A percentile compares a stretch with the other conserved stretches of the same genome.
Conservation (phyloP, 805 yeast species). For the Yarrowia sp. region DNA sequence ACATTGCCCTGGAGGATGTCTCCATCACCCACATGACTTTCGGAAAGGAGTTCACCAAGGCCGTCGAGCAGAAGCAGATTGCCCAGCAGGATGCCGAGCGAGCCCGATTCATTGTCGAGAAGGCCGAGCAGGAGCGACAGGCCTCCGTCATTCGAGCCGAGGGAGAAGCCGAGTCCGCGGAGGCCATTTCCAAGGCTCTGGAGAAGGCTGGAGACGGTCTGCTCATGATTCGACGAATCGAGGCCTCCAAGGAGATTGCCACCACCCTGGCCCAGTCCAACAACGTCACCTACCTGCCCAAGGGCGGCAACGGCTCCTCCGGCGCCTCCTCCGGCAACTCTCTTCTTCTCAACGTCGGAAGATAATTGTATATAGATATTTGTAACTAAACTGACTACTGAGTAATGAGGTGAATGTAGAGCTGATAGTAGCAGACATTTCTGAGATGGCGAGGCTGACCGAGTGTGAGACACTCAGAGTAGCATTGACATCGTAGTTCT, state of each 20-base stretch:
- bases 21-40: conserved; percentile 97
- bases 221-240: conserved; percentile 90
- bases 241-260: conserved; percentile 96
- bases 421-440: too few relatives aligned
- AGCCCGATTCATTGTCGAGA: conserved; percentile 89
- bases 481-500: too few relatives aligned
- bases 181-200: conserved; percentile 88
- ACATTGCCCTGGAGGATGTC: conserved; percentile 92
- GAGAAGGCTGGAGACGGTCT: conserved; percentile 96
- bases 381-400: conserved; percentile 24
- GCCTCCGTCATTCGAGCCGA: conserved; percentile 96
- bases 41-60: conserved; percentile 95
- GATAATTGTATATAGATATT: conserved; percentile 43
- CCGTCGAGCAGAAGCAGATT: conserved; percentile 98
- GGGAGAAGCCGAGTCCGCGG: conserved; percentile 99
- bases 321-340: conserved; percentile 48
- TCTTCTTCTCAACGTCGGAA: conserved; percentile 50
- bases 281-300: conserved; percentile 88
- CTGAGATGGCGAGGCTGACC: too few relatives aligned
- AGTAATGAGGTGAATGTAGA: not conserved
- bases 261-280: conserved; percentile 80
- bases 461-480: too few relatives aligned
- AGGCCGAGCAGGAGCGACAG: conserved; percentile 96
- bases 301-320: conserved; percentile 53
- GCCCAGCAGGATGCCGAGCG: conserved; percentile 99